Evolutionary conservation across 78 protist genomes (phyloP).

Genomic region (Paulinella micropora): DNA sequence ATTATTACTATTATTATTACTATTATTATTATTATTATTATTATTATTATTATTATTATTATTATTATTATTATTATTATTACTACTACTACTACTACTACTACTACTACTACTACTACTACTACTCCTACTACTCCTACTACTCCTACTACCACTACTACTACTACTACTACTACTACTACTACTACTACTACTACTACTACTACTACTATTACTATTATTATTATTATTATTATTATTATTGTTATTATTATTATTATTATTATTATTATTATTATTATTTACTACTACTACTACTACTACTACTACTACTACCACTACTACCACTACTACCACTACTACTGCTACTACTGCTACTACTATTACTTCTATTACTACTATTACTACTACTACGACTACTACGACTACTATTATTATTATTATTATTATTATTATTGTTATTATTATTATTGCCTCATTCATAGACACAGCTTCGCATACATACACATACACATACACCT

Average conservation of each 20-base stretch:
- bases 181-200: background rate
- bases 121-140: background rate
- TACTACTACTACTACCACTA: background rate
- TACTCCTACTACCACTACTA: background rate
- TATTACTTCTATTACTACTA: background rate
- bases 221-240: background rate
- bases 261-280: background rate
- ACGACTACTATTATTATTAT: background rate
- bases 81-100: background rate
- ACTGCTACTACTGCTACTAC: background rate
- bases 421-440: background rate
- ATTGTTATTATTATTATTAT: background rate
- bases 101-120: background rate
- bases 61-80: background rate
- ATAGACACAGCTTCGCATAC: too few species aligned
- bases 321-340: background rate
- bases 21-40: background rate
- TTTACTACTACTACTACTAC: background rate
- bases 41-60: background rate
- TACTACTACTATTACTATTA: background rate
- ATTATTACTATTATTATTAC: background rate
- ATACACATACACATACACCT: too few species aligned
- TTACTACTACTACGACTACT: background rate
- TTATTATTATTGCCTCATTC: background rate
- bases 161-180: background rate